Base-by-base conservation (phyloP, 2,329 filamentous ascomycete genomes). In the Penicillium sp. region DNA sequence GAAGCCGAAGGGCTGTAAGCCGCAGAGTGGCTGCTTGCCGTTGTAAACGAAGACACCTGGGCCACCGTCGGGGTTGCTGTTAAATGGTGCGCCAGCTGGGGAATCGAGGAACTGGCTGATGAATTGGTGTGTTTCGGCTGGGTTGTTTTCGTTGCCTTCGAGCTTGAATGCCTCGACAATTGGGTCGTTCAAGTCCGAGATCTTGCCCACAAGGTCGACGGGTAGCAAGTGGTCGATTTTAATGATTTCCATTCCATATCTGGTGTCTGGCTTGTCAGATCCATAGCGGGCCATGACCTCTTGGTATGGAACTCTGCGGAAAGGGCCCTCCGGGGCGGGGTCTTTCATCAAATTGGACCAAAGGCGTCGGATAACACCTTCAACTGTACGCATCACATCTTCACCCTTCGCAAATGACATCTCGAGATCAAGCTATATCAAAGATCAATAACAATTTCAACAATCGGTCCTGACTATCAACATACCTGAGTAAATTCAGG, bases 401-500 rank as follows among this genome's bases (percentile, higher is more conserved):
- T 86, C 74, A 7, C 88, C 89, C 6, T 80, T 86, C 0, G 89
- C 87, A 76, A 96, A 99, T 0, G 90, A 86, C 89, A 96, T 95
- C 73, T 99, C 95, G 65, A 99, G 75, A 83, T 99, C 95, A 51
- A 97, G 83, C 86, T 95, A 66, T 14, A 52, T 5, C 26, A 26
- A 35, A 47, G n/a, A 43, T 47, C 19, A 53, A 54, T 31, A 47
- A 24, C 14, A 33, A 19, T 43, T 27, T 16, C 6, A 31, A 24
- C 19, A 27, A 5, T 29, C 5, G 24, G 22, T 46, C 21, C 19
- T 39, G 9, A 19, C 3, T 7, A 1, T 22, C 13, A 49, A 58
- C 71, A 67, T 74, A 90, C 89, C 80, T 96, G 92, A 1, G 95
- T 97, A 70, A 99, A 99, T 71, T 99, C 95, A 0, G 95, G 96